Conservation (phyloP, 306 rosid species). For the Spatholobus suberectus region DNA sequence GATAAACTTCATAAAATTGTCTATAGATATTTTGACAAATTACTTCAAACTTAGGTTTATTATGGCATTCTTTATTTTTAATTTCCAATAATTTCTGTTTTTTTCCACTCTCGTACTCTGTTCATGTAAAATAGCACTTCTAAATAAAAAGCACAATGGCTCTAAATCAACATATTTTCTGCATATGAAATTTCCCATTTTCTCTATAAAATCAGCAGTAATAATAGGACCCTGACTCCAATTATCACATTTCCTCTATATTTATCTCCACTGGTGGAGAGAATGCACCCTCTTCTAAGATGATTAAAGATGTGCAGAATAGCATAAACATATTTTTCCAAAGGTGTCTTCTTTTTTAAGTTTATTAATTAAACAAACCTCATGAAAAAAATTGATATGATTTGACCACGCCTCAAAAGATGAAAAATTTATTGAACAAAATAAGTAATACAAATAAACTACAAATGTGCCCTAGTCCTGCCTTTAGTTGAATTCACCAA, state of each 20-base stretch:
- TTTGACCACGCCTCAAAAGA: constrained; percentile 9
- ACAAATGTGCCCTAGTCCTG: constrained; percentile 16
- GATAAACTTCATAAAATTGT: too few species aligned
- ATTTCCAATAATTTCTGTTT: neutral
- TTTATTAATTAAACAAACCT: neutral
- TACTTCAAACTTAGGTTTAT: neutral
- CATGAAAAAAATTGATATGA: neutral
- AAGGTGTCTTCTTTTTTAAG: neutral
- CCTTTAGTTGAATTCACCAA: constrained; percentile 31
- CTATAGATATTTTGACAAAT: too few species aligned
- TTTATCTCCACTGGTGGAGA: neutral
- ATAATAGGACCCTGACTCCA: neutral
- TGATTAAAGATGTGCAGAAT: neutral
- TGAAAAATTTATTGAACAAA: constrained; percentile 21
- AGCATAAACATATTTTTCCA: neutral
- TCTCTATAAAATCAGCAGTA: neutral
- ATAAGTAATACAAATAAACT: constrained; percentile 14
- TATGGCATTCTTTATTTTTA: neutral
- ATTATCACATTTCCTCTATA: neutral
- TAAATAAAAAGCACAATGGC: too few species aligned
- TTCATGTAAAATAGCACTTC: neutral
- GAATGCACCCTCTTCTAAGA: neutral
- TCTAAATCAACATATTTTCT: neutral
- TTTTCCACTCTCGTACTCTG: neutral
- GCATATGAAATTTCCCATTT: neutral